phyloP scores from a whole-genome alignment of 345 rosid species.

The Durio zibethinus region DNA sequence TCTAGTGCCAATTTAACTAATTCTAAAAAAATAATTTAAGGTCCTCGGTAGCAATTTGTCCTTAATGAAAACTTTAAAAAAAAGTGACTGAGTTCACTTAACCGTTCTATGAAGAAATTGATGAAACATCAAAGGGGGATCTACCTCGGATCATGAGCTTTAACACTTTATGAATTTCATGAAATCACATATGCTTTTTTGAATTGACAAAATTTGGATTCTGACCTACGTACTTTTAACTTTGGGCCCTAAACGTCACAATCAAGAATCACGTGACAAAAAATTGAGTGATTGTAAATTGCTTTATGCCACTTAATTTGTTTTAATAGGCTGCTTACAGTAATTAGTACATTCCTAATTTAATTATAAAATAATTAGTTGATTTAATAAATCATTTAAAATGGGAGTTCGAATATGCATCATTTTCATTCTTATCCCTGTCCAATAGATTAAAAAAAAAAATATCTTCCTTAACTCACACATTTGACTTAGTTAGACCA shows the following conservation, averaged over 20 bases:
- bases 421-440: too few species aligned
- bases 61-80: background rate
- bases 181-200: slow-evolving; percentile 1
- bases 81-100: slow-evolving; percentile 9
- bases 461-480: background rate
- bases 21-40: background rate
- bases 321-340: background rate
- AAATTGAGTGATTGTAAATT: too few species aligned
- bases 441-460: too few species aligned
- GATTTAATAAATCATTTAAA: too few species aligned
- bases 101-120: background rate
- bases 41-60: background rate
- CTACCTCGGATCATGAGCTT: background rate
- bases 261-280: slow-evolving; percentile 17
- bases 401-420: too few species aligned
- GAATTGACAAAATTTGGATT: slow-evolving; percentile 16
- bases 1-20: background rate
- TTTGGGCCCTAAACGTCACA: background rate
- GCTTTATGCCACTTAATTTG: background rate
- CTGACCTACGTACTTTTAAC: background rate
- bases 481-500: background rate
- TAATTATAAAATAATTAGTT: background rate
- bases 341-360: background rate
- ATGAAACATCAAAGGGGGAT: background rate
- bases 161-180: background rate